These are phyloP conservation scores for Globisporangium camurandrum DNA, from an alignment of 352 stramenopile species.

Conservation along the genomic window DNA sequence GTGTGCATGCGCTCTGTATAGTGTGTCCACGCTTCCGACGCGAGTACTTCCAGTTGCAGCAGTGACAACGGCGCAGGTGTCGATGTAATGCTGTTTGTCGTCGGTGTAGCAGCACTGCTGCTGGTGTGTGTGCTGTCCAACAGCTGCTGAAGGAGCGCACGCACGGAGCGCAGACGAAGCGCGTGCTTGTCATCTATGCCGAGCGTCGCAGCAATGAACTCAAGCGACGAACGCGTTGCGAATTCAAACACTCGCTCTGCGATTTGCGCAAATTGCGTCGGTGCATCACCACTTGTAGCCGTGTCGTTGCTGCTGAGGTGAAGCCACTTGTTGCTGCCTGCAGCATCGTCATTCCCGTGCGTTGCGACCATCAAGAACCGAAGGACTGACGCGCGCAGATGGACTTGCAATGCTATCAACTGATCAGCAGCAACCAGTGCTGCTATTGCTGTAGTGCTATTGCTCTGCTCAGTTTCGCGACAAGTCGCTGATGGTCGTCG, in stretches of 20 bases:
- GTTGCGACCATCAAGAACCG: slow-evolving; percentile 13
- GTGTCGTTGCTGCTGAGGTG: too few species aligned
- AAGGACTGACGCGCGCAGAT: slow-evolving; percentile 17
- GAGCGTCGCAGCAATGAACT: slow-evolving; percentile 10
- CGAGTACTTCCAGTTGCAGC: slow-evolving; percentile 23
- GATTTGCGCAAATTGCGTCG: neutral
- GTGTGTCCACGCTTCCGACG: slow-evolving; percentile 14
- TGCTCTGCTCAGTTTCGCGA: too few species aligned
- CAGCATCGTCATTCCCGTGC: too few species aligned
- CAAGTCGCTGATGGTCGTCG: neutral
- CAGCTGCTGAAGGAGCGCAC: slow-evolving; percentile 13
- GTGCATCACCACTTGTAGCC: too few species aligned
- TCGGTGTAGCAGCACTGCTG: neutral
- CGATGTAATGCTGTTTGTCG: too few species aligned
- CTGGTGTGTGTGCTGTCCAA: slow-evolving; percentile 8
- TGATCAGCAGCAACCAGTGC: neutral
- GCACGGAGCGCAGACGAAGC: slow-evolving; percentile 24
- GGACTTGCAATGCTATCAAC: neutral
- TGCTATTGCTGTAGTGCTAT: neutral
- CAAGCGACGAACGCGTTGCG: slow-evolving; percentile 15
- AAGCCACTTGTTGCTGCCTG: too few species aligned
- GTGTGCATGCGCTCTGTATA: neutral
- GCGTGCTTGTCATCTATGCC: slow-evolving; percentile 26
- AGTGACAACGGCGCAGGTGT: slow-evolving; percentile 3
- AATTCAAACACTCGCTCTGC: slow-evolving; percentile 20